These are phyloP conservation scores for Boletus sensibilis DNA, from an alignment of 768 basidiomycete genomes.

Conservation along the genomic window DNA sequence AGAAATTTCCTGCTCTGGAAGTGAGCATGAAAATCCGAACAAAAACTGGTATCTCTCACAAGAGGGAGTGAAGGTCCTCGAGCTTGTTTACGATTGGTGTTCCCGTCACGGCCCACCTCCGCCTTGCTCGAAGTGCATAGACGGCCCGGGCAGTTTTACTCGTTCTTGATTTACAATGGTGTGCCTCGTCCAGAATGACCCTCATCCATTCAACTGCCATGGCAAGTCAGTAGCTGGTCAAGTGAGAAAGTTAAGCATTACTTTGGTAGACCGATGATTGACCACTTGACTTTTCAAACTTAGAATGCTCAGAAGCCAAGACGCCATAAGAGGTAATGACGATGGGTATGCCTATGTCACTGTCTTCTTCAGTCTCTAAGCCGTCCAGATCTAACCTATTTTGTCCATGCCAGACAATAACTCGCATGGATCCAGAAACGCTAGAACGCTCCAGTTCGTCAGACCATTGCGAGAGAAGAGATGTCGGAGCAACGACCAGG, in stretches of 20 bases:
- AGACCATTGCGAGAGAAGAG: slow-evolving; percentile 90
- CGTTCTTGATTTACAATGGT: slow-evolving; percentile 86
- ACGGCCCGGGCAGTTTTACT: slow-evolving; percentile 89
- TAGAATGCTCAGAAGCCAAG: slow-evolving; percentile 83
- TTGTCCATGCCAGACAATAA: slow-evolving; percentile 85
- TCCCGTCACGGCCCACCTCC: slow-evolving; percentile 91
- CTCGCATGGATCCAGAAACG: slow-evolving; percentile 60
- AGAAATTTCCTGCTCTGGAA: slow-evolving; percentile 63
- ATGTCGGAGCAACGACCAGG: slow-evolving; percentile 89
- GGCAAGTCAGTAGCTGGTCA: slow-evolving; percentile 7
- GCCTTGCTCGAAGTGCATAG: slow-evolving; percentile 74
- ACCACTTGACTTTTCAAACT: slow-evolving; percentile 52
- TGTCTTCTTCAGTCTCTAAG: slow-evolving; percentile 54
- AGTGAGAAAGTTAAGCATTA: slow-evolving; percentile 31
- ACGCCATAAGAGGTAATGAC: slow-evolving; percentile 92
- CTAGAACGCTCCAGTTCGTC: slow-evolving; percentile 87
- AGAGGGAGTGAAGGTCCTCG: slow-evolving; percentile 86
- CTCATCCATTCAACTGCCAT: slow-evolving; percentile 73
- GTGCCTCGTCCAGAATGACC: slow-evolving; percentile 90
- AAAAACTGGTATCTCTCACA: slow-evolving; percentile 52
- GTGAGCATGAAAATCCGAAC: slow-evolving; percentile 34
- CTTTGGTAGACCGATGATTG: slow-evolving; percentile 71
- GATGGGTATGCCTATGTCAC: slow-evolving; percentile 59
- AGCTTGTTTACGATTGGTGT: slow-evolving; percentile 95
- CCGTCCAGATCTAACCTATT: slow-evolving; percentile 73